Conservation (phyloP, 495 filamentous ascomycete species). For the Daldinia bambusicola region DNA sequence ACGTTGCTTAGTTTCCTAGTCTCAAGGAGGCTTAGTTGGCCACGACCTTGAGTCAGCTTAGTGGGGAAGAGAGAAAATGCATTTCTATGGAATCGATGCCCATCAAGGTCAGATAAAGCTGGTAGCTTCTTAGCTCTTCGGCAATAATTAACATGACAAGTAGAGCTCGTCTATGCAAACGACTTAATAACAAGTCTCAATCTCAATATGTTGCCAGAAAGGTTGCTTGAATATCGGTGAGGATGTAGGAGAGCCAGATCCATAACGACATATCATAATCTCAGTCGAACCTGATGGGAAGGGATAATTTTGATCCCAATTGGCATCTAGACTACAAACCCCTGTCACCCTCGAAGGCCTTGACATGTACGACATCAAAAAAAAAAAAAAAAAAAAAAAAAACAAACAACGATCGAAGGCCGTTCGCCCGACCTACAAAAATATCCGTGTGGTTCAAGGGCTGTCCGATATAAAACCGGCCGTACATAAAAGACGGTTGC, state of each 20-base stretch:
- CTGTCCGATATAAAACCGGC: constrained; percentile 39
- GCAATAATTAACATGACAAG: constrained; percentile 5
- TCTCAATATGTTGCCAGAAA: neutral
- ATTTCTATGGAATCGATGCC: constrained; percentile 10
- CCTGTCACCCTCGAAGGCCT: constrained; percentile 25
- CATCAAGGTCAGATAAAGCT: constrained; percentile 19
- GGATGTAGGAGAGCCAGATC: neutral
- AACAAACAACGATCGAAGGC: constrained; percentile 33
- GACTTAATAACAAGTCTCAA: neutral
- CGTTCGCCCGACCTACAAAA: constrained; percentile 32
- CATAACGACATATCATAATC: constrained; percentile 11
- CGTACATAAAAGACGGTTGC: constrained; percentile 23
- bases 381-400: constrained; percentile 33
- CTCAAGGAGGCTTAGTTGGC: constrained; percentile 29
- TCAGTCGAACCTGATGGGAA: neutral
- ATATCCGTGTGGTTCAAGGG: constrained; percentile 22
- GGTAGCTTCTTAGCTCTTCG: neutral
- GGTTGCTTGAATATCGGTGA: constrained; percentile 6
- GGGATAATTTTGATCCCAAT: constrained; percentile 10
- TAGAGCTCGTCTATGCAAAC: neutral
- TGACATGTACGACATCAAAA: constrained; percentile 36
- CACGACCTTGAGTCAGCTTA: constrained; percentile 42
- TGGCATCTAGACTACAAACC: constrained; percentile 14
- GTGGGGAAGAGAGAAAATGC: constrained; percentile 11
- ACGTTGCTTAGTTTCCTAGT: constrained; percentile 29